Evolutionary conservation across 257 asterid species (phyloP), one percentile per base, ranked within the genome.

Genomic region (Solanum chaucha): DNA sequence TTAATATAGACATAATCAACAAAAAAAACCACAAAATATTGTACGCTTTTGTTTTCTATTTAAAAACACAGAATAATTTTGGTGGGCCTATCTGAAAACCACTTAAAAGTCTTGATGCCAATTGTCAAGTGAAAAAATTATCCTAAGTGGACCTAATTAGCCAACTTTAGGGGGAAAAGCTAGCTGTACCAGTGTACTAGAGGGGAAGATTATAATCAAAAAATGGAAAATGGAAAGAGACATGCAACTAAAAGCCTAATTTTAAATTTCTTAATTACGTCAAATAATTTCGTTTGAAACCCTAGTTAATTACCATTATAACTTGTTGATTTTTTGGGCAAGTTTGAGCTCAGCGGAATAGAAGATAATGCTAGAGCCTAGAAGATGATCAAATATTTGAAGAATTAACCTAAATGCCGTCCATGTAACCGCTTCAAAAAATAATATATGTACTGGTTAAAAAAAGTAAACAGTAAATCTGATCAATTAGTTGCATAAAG

Each of bases 21-120:
- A 38, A 73, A 36, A 26, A 28, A 28, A 68, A 20, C 8, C 67
- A 26, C 36, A 70, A 28, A 38, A 44, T 40, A 51, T 32, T 48
- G 87, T 88, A 86, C 89, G 85, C 15, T 82, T 82, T 72, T 83
- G 30, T 36, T 65, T 84, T 88, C 86, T 40, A 68, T 65, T 86
- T 73, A 36, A 51, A 78, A 51, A 78, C 68, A 65, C 61, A 84
- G 85, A 55, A 86, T 80, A 58, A 71, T 48, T 88, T 10, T 24
- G 83, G 88, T 85, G 90, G 87, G 86, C 24, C 88, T 35, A 22
- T 78, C 86, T 36, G 73, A 48, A 26, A 87, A 35, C 77, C 75
- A 70, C 46, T 82, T 61, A 64, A 41, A 40, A 40, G 65, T 44
- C 8, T 85, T 59, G 77, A 59, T 38, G 85, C 86, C 51, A 55